These are phyloP conservation scores for Auricularia cornea DNA, from an alignment of 768 basidiomycete genomes.

Conservation along the genomic window DNA sequence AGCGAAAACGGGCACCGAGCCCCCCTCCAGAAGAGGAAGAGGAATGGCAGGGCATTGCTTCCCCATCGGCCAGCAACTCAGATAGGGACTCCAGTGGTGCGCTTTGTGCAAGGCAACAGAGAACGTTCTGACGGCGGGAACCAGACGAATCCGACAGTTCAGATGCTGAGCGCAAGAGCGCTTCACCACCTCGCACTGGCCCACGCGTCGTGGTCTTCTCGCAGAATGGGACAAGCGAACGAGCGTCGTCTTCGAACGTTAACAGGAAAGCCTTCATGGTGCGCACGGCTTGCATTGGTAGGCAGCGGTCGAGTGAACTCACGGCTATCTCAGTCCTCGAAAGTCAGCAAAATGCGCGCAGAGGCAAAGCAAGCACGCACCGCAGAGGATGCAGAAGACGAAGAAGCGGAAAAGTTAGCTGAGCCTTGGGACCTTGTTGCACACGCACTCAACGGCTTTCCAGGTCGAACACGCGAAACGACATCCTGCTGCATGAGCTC, in stretches of 20 bases:
- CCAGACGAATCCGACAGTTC: too few relatives aligned
- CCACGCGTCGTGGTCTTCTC: constrained; percentile 57
- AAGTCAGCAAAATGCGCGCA: constrained; percentile 51
- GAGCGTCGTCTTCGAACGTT: constrained; percentile 24
- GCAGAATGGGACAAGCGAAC: constrained; percentile 14
- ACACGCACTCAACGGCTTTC: background rate
- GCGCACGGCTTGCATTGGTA: too few relatives aligned
- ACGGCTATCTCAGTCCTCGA: constrained; percentile 55
- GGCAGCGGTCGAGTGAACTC: too few relatives aligned
- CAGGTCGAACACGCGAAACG: constrained; percentile 71
- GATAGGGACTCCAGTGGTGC: background rate
- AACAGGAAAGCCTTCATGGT: constrained; percentile 70
- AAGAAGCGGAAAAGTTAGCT: constrained; percentile 18
- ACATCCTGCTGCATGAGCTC: constrained; percentile 66
- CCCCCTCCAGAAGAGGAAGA: constrained; percentile 2
- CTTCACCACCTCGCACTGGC: background rate
- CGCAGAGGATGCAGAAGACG: constrained; percentile 9
- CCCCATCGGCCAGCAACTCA: background rate
- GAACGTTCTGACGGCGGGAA: too few relatives aligned
- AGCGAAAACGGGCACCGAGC: constrained; percentile 14
- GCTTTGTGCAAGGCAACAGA: too few relatives aligned
- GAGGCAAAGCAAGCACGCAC: constrained; percentile 16
- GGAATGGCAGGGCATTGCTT: constrained; percentile 9
- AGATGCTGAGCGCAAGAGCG: too few relatives aligned
- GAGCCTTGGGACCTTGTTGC: background rate